Evolutionary conservation across 2,329 filamentous ascomycete genomes (phyloP), one percentile per base, ranked within the genome.

Genomic region (Sordariomycetes sp.): DNA sequence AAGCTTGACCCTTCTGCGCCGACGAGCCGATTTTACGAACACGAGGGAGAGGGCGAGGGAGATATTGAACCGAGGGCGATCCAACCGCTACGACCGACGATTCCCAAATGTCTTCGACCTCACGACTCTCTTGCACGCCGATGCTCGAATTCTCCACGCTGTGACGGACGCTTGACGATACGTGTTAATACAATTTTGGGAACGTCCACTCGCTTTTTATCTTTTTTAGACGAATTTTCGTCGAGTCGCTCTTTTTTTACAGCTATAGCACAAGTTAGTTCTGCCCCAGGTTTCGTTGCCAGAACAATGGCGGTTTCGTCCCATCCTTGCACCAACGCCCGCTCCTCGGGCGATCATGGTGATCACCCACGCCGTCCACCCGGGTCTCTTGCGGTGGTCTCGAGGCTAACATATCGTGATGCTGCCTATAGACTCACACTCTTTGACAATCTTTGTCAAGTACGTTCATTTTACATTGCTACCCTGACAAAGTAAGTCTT

Each of bases 401-500:
- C 69, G 70, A 74, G 46, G 46, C 20, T 50, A 50, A 10, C 46
- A 22, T 12, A 24, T 50, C 20, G 22, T n/a, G n/a, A 14, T 50
- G 2, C 7, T 22, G 20, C 18, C 28, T 53, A 48, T 53, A 57
- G 55, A 57, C 34, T 48, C 37, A 57, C 55, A 32, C 55, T 57
- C 46, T 22, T 53, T 57, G 55, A 57, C 55, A 52, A n/a, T 35
- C 43, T 52, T 57, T 57, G 78, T 82, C 80, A 81, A 79, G 74
- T 81, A 80, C 80, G 80, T 73, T 83, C 80, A 74, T 82, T 82
- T 57, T 53, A 52, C 64, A 65, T 71, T 68, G 66, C 66, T 64
- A 65, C 69, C 71, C 76, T 80, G 77, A 79, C 78, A 76, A 58
- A 61, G 54, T 58, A 54, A 60, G 55, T 52, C 37, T 54, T 59